Base-by-base conservation (phyloP, 1,284 basidiomycete genomes). In the Pseudozyma thailandica region DNA sequence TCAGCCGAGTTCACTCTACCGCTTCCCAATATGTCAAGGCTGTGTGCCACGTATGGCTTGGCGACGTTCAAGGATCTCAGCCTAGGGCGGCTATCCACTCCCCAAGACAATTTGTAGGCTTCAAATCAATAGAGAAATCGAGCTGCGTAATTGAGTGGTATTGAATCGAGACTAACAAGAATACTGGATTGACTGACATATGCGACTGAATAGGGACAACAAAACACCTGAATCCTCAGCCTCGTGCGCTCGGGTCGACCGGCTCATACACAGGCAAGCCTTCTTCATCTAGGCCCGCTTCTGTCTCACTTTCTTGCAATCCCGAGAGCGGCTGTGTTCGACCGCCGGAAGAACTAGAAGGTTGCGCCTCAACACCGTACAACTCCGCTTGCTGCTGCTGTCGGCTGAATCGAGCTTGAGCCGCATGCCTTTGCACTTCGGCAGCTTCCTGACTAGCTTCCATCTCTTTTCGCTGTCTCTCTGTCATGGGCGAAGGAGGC, bases 391-490 rank as follows among this genome's bases (percentile, higher is more conserved):
- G 53, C 46, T 72, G 59, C 45, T 66, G 54, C 38, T 66, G 63
- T 27, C 63, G 63, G 30, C 21, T 42, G 20, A 66, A 30, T 16
- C 69, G 50, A 18, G 63, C 69, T 28, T 62, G 53, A 0, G 41
- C 48, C 23, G 63, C 63, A n/a, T 59, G 69, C 38, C 51, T 50
- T 28, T 57, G 62, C 55, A 69, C 70, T 44, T 72, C 64, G 4
- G 57, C 64, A 0, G 56, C 64, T 41, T 72, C 70, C 33, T 42
- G 55, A 21, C 42, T 35, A 5, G 64, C 64, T 51, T 72, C 70
- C 37, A 37, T 15, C 42, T 63, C 70, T 43, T 72, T 72, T 13
- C 46, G 56, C 39, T 72, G 64, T 20, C 60, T 45, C 37, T 54
- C 70, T 5, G 38, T n/a, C n/a, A n/a, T n/a, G n/a, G n/a, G n/a